Conservation (phyloP, 495 filamentous ascomycete genomes). For the Aspergillus sclerotiicarbonarius region DNA sequence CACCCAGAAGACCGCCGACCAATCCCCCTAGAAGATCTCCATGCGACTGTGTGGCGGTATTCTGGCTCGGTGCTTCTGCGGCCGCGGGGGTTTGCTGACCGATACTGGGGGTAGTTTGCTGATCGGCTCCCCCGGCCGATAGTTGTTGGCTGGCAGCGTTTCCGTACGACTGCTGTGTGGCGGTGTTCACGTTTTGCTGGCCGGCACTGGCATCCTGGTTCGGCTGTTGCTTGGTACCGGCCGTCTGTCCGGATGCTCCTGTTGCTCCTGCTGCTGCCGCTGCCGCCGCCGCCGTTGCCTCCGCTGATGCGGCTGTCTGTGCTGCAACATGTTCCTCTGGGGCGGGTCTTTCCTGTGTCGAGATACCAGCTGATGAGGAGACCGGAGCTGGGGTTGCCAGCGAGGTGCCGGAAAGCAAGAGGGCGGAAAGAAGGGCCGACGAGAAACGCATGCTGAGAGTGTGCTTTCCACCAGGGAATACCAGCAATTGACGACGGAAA, state of each 20-base stretch:
- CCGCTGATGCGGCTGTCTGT: conserved; percentile 9
- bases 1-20: conserved; percentile 4
- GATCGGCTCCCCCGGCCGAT: background rate
- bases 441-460: conserved; percentile 33
- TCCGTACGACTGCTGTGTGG: background rate
- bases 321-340: conserved; percentile 14
- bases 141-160: conserved; percentile 3
- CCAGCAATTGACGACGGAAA: conserved; percentile 18
- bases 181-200: conserved; percentile 9
- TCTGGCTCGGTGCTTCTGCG: conserved; percentile 4
- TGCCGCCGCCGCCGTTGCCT: conserved; percentile 5
- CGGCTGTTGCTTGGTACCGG: conserved; percentile 8
- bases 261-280: conserved; percentile 10
- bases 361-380: conserved; percentile 18
- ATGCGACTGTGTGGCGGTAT: background rate
- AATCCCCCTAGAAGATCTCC: background rate
- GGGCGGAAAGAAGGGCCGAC: conserved; percentile 28
- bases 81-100: conserved; percentile 2
- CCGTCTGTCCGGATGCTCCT: background rate
- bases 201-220: conserved; percentile 4
- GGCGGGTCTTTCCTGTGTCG: conserved; percentile 10
- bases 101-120: background rate
- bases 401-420: conserved; percentile 30
- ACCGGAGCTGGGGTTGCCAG: conserved; percentile 25
- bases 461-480: conserved; percentile 13